Evolutionary conservation across 306 rosid genomes (phyloP).

Genomic region (Trifolium subterraneum): DNA sequence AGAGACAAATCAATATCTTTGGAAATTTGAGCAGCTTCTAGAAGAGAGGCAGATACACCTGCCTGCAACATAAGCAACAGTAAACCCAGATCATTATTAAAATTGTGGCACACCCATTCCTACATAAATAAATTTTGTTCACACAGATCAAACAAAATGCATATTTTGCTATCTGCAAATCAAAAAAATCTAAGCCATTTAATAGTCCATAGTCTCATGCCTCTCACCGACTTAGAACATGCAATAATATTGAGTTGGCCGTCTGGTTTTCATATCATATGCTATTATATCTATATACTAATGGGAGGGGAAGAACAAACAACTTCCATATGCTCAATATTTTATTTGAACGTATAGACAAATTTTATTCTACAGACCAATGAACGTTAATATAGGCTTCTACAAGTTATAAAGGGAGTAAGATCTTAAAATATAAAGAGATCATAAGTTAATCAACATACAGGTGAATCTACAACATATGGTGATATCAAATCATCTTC

Average conservation of each 20-base stretch:
- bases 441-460: no score
- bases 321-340: not conserved
- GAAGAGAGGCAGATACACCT: slow-evolving; percentile 70
- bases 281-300: not conserved
- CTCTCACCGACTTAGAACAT: slow-evolving; percentile 24
- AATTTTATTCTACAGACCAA: not conserved
- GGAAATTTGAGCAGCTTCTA: slow-evolving; percentile 68
- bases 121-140: not conserved
- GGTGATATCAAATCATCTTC: slow-evolving; percentile 87
- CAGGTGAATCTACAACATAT: slow-evolving; percentile 66
- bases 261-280: slow-evolving; percentile 23
- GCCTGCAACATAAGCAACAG: slow-evolving; percentile 56
- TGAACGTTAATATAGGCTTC: not conserved
- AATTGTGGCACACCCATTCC: not conserved
- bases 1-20: slow-evolving; percentile 85
- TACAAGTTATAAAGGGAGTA: not conserved
- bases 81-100: slow-evolving; percentile 29
- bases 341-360: slow-evolving; percentile 4
- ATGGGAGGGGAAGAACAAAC: no score
- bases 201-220: not conserved
- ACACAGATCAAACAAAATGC: slow-evolving; percentile 22
- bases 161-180: slow-evolving; percentile 29
- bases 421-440: slow-evolving; percentile 22
- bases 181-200: slow-evolving; percentile 12
- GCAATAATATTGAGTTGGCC: not conserved